Percentiles rank a stretch among this genome's conserved stretches.
These are phyloP conservation scores for Cryptosporidium andersoni DNA, from an alignment of 169 alveolate genomes.

Conservation along the genomic window DNA sequence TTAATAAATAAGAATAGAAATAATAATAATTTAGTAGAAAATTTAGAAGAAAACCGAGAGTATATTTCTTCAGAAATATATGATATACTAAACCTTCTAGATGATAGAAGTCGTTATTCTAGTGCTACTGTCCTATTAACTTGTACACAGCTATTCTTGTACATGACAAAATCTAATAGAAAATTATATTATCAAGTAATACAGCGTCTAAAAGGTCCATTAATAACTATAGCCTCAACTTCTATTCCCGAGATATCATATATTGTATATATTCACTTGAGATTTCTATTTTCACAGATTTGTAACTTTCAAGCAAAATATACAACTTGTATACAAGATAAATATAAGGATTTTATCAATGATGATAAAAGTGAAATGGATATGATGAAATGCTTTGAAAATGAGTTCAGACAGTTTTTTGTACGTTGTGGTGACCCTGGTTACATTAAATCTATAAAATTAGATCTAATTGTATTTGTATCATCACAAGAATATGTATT, in stretches of 20 bases:
- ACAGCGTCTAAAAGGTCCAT: slow-evolving; percentile 49
- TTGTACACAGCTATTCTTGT: slow-evolving; percentile 26
- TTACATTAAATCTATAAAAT: slow-evolving; percentile 82
- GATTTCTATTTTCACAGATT: slow-evolving; percentile 43
- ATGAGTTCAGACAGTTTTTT: slow-evolving; percentile 81
- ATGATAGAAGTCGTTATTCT: slow-evolving; percentile 39
- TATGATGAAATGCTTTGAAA: slow-evolving; percentile 21
- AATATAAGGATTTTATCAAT: background rate
- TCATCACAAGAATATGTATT: slow-evolving; percentile 77
- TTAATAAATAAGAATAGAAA: background rate
- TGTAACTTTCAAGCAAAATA: slow-evolving; percentile 2
- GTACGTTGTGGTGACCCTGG: slow-evolving; percentile 84
- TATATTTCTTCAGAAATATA: slow-evolving; percentile 3
- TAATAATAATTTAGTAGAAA: background rate
- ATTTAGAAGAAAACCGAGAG: background rate
- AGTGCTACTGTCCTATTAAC: slow-evolving; percentile 29
- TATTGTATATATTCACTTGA: slow-evolving; percentile 19
- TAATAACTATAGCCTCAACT: slow-evolving; percentile 54
- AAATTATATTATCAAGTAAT: slow-evolving; percentile 30
- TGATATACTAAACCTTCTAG: slow-evolving; percentile 26
- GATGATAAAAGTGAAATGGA: background rate
- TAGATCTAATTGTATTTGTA: slow-evolving; percentile 81
- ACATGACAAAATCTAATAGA: slow-evolving; percentile 32
- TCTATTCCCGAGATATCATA: slow-evolving; percentile 57
- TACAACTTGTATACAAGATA: background rate